Conservation (phyloP, 2,329 filamentous ascomycete species). For the Thelonectria olida region DNA sequence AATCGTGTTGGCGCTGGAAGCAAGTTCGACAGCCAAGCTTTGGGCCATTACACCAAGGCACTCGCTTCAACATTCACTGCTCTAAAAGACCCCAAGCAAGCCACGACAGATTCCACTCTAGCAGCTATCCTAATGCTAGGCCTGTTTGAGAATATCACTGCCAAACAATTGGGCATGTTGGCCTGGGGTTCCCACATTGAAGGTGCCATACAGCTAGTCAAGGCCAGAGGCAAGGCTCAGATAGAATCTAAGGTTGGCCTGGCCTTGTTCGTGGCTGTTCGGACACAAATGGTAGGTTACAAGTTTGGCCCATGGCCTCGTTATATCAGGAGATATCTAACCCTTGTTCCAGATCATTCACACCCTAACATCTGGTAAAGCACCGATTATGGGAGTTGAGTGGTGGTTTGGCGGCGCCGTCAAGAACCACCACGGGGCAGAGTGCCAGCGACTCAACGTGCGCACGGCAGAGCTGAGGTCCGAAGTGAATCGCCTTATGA, state of each 20-base stretch:
- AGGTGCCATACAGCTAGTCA: slow-evolving; percentile 69
- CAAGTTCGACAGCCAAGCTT: slow-evolving; percentile 50
- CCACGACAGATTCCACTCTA: slow-evolving; percentile 65
- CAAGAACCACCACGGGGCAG: slow-evolving; percentile 57
- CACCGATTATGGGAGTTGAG: slow-evolving; percentile 62
- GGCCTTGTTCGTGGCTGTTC: slow-evolving; percentile 66
- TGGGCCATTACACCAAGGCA: slow-evolving; percentile 65
- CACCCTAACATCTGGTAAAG: slow-evolving; percentile 61
- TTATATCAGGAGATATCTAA: slow-evolving; percentile 16
- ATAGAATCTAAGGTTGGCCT: slow-evolving; percentile 62
- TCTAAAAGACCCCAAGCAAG: slow-evolving; percentile 58
- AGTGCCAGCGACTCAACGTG: slow-evolving; percentile 63
- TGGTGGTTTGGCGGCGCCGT: slow-evolving; percentile 68
- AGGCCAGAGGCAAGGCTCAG: slow-evolving; percentile 65
- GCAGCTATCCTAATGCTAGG: slow-evolving; percentile 68
- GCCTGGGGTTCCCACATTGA: slow-evolving; percentile 73
- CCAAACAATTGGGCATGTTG: slow-evolving; percentile 61
- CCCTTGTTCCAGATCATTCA: slow-evolving; percentile 61
- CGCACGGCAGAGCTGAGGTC: slow-evolving; percentile 64
- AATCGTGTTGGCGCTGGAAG: slow-evolving; percentile 54
- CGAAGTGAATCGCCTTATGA: slow-evolving; percentile 61
- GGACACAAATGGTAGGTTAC: slow-evolving; percentile 65
- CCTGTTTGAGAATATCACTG: slow-evolving; percentile 68
- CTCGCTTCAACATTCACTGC: slow-evolving; percentile 62
- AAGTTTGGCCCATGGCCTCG: background rate